Evolutionary conservation across 2,329 filamentous ascomycete species (phyloP), one percentile per base, ranked within the genome.

Genomic region (Fusarium aywerte): DNA sequence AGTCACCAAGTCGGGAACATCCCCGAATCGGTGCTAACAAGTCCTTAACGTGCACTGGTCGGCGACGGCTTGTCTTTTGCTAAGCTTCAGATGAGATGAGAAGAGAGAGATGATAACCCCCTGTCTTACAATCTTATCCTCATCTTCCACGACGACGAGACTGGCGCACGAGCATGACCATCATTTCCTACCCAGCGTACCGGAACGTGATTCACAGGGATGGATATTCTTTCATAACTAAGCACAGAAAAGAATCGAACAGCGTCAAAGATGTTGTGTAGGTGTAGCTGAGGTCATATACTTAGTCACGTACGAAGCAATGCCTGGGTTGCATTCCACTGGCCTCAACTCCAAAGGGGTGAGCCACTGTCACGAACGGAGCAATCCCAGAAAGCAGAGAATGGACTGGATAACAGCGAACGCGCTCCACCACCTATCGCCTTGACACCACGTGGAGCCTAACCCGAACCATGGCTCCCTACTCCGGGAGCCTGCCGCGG

Each of bases 391-490:
- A 58, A 59, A 50, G 36, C 25, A 18, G 45, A 32, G 35, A 36
- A 29, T 31, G 15, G 18, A 53, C 18, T 25, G 54, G 45, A 21
- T 31, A 44, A 27, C 31, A 44, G 25, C 21, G 39, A 68, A 65
- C 64, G 58, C 58, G 58, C 69, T 71, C 70, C 67, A 69, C 67
- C 59, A 59, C 55, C 66, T 45, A 59, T 68, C 62, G 53, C 65
- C 68, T 67, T 67, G 63, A 69, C 58, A 71, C 69, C 72, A 74
- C 72, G 72, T 74, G 72, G 72, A 73, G 67, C 62, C 43, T 62
- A 59, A 62, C 68, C 70, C 61, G 73, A 70, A 69, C 51, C 50
- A 67, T 66, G 60, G 55, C 67, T 68, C 65, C 65, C 48, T 68
- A 56, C 65, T 57, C 69, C 72, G 72, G 72, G 68, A 74, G 56